Evolutionary conservation across 352 stramenopile genomes (phyloP).

Genomic region (Pythium dissimile): DNA sequence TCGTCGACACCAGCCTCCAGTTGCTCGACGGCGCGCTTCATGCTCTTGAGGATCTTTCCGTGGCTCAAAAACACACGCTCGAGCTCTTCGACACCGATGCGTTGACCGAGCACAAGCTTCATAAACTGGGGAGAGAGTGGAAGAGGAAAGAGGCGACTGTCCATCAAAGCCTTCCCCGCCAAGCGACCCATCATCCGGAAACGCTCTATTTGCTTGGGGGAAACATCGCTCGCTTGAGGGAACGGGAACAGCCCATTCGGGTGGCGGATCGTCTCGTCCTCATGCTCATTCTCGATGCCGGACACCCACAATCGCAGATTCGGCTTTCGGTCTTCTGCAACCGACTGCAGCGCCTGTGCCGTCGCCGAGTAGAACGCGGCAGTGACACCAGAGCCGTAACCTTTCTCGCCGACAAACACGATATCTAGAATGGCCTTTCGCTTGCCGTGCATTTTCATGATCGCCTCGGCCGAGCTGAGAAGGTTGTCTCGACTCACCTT

Average conservation of each 20-base stretch:
- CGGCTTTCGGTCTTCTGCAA: conserved; percentile 40
- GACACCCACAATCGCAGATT: conserved; percentile 53
- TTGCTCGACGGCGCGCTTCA: conserved; percentile 28
- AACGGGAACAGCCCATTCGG: conserved; percentile 78
- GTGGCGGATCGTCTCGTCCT: conserved; percentile 61
- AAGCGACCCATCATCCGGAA: conserved; percentile 83
- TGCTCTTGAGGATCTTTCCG: conserved; percentile 54
- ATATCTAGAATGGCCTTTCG: conserved; percentile 81
- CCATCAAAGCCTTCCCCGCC: conserved; percentile 80
- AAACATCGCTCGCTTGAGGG: conserved; percentile 26
- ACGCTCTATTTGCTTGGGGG: conserved; percentile 44
- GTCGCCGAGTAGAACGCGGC: conserved; percentile 83
- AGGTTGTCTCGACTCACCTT: conserved; percentile 78
- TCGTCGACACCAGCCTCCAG: conserved; percentile 28
- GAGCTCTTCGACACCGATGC: conserved; percentile 47
- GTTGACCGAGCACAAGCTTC: conserved; percentile 67
- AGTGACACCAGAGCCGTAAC: conserved; percentile 81
- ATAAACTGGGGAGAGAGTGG: conserved; percentile 76
- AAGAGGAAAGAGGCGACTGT: conserved; percentile 70
- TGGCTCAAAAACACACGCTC: conserved; percentile 56
- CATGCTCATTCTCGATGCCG: conserved; percentile 38
- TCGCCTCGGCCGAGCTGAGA: conserved; percentile 63
- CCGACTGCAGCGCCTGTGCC: conserved; percentile 55
- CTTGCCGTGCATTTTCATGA: conserved; percentile 87
- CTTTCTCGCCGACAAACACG: conserved; percentile 82